phyloP scores from a whole-genome alignment of 371 early-diverging fungal species.

The Mucor plumbeus region DNA sequence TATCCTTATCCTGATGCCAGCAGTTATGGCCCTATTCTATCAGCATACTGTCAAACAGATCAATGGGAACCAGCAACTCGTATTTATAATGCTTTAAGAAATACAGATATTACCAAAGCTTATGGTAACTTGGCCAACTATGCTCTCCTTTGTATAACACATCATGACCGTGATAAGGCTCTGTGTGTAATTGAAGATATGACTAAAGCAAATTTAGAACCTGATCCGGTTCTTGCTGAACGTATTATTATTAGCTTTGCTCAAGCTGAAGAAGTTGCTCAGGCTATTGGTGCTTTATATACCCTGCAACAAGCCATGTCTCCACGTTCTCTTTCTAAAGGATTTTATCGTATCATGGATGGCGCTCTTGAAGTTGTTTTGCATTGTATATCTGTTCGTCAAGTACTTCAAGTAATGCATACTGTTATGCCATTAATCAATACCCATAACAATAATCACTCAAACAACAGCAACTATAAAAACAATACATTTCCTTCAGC shows the following conservation, averaged over 20 bases:
- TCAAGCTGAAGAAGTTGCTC: slow-evolving; percentile 19
- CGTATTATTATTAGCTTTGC: slow-evolving; percentile 38
- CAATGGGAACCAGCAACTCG: slow-evolving; percentile 33
- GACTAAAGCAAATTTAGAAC: slow-evolving; percentile 42
- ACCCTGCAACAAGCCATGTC: slow-evolving; percentile 35
- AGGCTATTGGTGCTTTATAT: slow-evolving; percentile 37
- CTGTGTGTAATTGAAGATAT: slow-evolving; percentile 43
- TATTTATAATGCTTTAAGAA: slow-evolving; percentile 37
- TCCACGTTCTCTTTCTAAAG: slow-evolving; percentile 30
- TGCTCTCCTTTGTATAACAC: slow-evolving; percentile 44
- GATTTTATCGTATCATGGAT: slow-evolving; percentile 24
- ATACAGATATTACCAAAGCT: slow-evolving; percentile 47
- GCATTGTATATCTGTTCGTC: slow-evolving; percentile 5
- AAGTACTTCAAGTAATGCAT: slow-evolving; percentile 15
- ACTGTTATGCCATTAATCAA: slow-evolving; percentile 5
- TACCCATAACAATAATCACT: neutral
- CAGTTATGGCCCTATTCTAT: slow-evolving; percentile 53
- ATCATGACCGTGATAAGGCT: slow-evolving; percentile 25
- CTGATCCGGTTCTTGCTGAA: slow-evolving; percentile 43
- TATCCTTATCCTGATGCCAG: slow-evolving; percentile 50
- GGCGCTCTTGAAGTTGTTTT: slow-evolving; percentile 17
- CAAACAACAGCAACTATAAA: neutral
- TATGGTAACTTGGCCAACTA: slow-evolving; percentile 57
- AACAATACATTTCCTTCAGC: neutral
- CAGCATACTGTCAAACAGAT: slow-evolving; percentile 43